A percentile compares a stretch with the other conserved stretches of the same genome.
These are phyloP conservation scores for Ascochyta viciae-villosae DNA, from an alignment of 2,329 filamentous ascomycete species.

Conservation along the genomic window DNA sequence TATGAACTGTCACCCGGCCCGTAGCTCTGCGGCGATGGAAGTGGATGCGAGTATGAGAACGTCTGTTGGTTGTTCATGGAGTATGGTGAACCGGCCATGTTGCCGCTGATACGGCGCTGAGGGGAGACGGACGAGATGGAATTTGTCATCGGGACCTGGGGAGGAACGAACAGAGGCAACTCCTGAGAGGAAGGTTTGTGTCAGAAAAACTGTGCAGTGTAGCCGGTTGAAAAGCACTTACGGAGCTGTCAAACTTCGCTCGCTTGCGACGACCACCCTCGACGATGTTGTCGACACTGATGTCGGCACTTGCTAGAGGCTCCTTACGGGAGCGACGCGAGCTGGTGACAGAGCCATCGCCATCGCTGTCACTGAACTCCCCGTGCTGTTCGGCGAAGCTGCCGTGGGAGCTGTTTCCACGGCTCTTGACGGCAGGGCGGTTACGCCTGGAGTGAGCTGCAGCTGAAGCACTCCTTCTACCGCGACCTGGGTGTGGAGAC, in stretches of 20 bases:
- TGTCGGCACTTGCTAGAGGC: constrained; percentile 91
- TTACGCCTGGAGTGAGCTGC: constrained; percentile 68
- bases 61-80: constrained; percentile 78
- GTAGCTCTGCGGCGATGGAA: constrained; percentile 86
- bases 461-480: constrained; percentile 78
- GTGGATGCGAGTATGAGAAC: constrained; percentile 76
- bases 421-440: constrained; percentile 71
- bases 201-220: constrained; percentile 31
- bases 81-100: constrained; percentile 75
- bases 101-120: constrained; percentile 79
- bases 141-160: constrained; percentile 78
- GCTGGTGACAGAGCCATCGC: constrained; percentile 72
- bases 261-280: constrained; percentile 95
- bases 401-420: constrained; percentile 66
- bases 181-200: constrained; percentile 66
- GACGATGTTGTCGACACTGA: constrained; percentile 97
- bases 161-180: constrained; percentile 91
- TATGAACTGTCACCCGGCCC: constrained; percentile 48
- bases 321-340: constrained; percentile 81
- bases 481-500: constrained; percentile 73
- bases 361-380: constrained; percentile 90
- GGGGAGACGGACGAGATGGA: constrained; percentile 98
- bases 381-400: constrained; percentile 64
- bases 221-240: constrained; percentile 62
- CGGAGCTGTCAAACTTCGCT: constrained; percentile 94